These are phyloP conservation scores for Parsonsia alboflavescens DNA, from an alignment of 257 asterid genomes.

Conservation along the genomic window DNA sequence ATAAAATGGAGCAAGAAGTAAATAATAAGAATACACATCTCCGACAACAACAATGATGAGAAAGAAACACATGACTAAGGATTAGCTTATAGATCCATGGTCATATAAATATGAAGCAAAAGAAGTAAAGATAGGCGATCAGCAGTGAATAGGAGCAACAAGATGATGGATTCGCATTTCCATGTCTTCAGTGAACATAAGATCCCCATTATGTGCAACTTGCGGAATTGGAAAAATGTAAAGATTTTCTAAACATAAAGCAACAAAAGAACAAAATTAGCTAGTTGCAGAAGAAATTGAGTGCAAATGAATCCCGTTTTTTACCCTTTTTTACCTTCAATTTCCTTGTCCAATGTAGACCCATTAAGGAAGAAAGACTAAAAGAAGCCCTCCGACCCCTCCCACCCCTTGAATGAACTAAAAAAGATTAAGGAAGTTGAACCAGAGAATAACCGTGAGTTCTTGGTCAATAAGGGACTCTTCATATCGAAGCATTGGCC, in stretches of 20 bases:
- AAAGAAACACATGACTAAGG: too few relatives aligned
- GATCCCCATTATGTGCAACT: not conserved
- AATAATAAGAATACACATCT: not conserved
- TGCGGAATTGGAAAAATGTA: not conserved
- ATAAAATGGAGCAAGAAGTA: not conserved
- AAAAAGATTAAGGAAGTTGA: constrained; percentile 6
- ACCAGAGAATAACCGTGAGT: constrained; percentile 50
- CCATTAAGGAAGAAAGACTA: not conserved
- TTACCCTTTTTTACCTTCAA: not conserved
- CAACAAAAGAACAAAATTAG: not conserved
- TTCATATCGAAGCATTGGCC: constrained; percentile 96
- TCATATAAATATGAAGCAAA: not conserved
- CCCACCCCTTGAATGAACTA: not conserved
- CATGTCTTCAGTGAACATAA: not conserved
- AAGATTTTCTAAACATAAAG: not conserved
- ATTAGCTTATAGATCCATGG: not conserved
- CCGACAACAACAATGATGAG: too few relatives aligned
- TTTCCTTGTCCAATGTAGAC: not conserved
- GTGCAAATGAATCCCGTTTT: not conserved
- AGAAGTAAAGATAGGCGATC: not conserved
- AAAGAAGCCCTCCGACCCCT: not conserved
- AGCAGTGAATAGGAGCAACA: not conserved
- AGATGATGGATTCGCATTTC: not conserved
- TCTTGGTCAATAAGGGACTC: constrained; percentile 93
- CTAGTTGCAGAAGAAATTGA: constrained; percentile 5